Evolutionary conservation across 2,329 filamentous ascomycete species (phyloP).

Genomic region (Fusarium sp.): DNA sequence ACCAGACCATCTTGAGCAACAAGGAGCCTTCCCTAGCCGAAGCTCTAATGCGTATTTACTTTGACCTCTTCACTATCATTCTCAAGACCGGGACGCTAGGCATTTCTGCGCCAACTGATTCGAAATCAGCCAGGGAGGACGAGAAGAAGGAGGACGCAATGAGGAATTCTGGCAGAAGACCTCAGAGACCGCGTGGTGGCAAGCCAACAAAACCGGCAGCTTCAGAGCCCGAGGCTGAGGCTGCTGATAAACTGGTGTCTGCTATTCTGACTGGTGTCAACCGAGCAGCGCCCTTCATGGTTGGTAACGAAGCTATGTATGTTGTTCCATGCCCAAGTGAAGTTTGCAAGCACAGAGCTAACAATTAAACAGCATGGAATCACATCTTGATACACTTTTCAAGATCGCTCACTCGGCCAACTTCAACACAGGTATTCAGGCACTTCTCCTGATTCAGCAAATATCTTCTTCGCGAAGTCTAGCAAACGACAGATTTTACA

Average conservation of each 20-base stretch:
- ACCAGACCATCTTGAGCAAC: constrained; percentile 90
- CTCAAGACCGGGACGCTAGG: constrained; percentile 69
- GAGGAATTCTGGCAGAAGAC: constrained; percentile 29
- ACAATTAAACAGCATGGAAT: constrained; percentile 70
- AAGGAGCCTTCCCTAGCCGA: constrained; percentile 86
- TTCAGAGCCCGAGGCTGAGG: constrained; percentile 70
- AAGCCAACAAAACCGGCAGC: constrained; percentile 35
- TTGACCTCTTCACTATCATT: constrained; percentile 84
- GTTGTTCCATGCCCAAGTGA: neutral
- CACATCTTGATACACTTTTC: constrained; percentile 93
- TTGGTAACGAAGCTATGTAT: constrained; percentile 79
- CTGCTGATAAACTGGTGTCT: constrained; percentile 88
- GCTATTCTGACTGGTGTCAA: constrained; percentile 95
- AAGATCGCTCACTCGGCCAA: constrained; percentile 97
- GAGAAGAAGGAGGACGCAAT: constrained; percentile 22
- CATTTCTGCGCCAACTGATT: constrained; percentile 58
- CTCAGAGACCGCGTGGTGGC: constrained; percentile 44
- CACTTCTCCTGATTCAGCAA: constrained; percentile 93
- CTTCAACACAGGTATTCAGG: constrained; percentile 98
- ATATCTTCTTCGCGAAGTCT: constrained; percentile 83
- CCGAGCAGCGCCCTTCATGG: constrained; percentile 92
- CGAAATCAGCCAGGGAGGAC: constrained; percentile 51
- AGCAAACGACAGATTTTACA: constrained; percentile 90
- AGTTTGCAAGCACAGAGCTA: constrained; percentile 7
- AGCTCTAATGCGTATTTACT: constrained; percentile 89